Base-by-base conservation (phyloP, 495 filamentous ascomycete species). In the Bathelium albidoporum region DNA sequence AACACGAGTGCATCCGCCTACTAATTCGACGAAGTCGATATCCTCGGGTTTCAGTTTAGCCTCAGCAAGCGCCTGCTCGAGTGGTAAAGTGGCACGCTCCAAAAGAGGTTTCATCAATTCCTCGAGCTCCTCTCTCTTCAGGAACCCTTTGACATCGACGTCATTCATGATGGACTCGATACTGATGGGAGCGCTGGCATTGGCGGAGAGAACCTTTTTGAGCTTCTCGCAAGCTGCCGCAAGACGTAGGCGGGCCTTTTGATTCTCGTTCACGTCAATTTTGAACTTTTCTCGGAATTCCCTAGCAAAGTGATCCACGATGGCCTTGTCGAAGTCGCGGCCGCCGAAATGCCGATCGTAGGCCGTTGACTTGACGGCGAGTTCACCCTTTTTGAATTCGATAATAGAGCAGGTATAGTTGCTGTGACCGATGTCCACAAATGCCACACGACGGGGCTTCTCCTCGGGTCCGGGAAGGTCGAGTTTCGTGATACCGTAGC, bases 161-260 rank as follows among this genome's bases (percentile, higher is more conserved):
- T 99, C 94, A 73, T 97, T 93, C 94, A 99, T 97, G 65, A 97
- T 81, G 22, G 94, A 96, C 81, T 99, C 94, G 70, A 99, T 96
- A 80, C 89, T 97, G 71, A 99, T 69, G n/a, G 94, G 95, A 2
- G 92, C 94, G 68, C 86, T 82, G 59, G 91, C 86, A 76, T 97
- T 97, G 69, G 94, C 94, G 16, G 95, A 97, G 62, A 99, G 82
- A 61, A 99, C 87, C 84, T 97, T 97, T 90, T 99, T 99, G 72
- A 96, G 74, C 84, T 96, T 97, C 82, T 99, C 94, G 59, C 90
- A 89, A 55, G 88, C 92, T 61, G 90, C 86, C 16, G 88, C 78
- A 70, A 95, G 89, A 72, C 94, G 89, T 64, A 90, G 82, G 76
- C 87, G 83, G 61, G 91, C 94, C 82, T 97, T 96, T 65, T 84